Evolutionary conservation across 306 rosid genomes (phyloP), one percentile per base, ranked within the genome.

Genomic region (Chamaecrista fasciculata): DNA sequence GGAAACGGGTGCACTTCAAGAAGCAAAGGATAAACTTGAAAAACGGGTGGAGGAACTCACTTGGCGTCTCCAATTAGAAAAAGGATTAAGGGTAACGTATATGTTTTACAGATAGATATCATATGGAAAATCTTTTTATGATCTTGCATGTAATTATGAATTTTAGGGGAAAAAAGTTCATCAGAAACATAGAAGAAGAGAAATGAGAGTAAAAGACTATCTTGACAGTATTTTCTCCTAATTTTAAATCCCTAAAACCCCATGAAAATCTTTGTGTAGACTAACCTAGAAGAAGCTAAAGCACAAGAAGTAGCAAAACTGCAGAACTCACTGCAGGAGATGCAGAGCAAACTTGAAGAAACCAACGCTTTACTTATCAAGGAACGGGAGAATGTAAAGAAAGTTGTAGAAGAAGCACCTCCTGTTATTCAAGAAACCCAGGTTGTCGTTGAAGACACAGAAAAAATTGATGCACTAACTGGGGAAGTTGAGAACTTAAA

Each of bases 1-100:
- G 78, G 95, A 91, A 84, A 91, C 97, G 25, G 92, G 90, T 21
- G 89, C 97, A 52, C 92, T 86, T 77, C 78, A 91, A 78, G 97
- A 91, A 77, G 97, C 95, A 73, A 91, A 91, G 76, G 88, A 86
- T 85, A 86, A 84, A 78, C 86, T 91, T 65, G 92, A 86, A 82
- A 91, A 91, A 74, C 83, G 77, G 31, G 92, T 88, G 57, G 97
- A 91, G 89, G 97, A 91, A 67, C 89, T 91, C 72, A 84, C 86
- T 69, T 88, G 90, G 97, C 91, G 92, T 66, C 78, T 91, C 48
- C 95, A 91, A 70, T 76, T 88, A 73, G 97, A 91, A 77, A 91
- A 84, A 75, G 83, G 92, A 57, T 83, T 91, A 71, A 86, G 90
- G 87, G 97, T 91, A 86, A 86, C 77, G 67, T 53, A 46, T 59